phyloP scores from a whole-genome alignment of 2,329 filamentous ascomycete species.

The Fusarium xyrophilum region DNA sequence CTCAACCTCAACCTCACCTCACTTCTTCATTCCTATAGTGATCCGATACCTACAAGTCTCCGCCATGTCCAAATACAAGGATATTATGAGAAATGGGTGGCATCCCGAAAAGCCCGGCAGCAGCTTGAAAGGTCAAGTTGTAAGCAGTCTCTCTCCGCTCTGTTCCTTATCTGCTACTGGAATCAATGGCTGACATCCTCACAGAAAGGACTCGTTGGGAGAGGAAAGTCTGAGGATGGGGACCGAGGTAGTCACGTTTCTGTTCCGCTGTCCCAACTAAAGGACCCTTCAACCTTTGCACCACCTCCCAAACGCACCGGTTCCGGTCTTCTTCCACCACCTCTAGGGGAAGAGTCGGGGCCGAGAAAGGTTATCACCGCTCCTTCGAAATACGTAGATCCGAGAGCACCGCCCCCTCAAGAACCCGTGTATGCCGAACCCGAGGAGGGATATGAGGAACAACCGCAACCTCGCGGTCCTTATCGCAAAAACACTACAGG shows the following conservation, averaged over 20 bases:
- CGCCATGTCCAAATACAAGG: conserved; percentile 56
- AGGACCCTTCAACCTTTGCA: conserved; percentile 78
- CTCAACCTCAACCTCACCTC: no score
- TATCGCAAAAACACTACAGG: conserved; percentile 76
- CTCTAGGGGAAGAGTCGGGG: conserved; percentile 38
- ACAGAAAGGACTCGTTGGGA: conserved; percentile 56
- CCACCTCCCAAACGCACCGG: conserved; percentile 74
- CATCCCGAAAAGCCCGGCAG: conserved; percentile 55
- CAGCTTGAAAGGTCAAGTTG: conserved; percentile 52
- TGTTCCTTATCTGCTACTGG: background rate
- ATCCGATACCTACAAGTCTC: background rate
- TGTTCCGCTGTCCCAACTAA: conserved; percentile 71
- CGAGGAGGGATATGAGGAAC: conserved; percentile 36
- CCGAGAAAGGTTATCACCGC: conserved; percentile 42
- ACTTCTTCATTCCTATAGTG: background rate
- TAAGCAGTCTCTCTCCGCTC: conserved; percentile 43
- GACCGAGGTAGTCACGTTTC: conserved; percentile 49
- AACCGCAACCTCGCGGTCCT: conserved; percentile 63
- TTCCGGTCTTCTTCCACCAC: conserved; percentile 45
- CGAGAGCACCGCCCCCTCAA: conserved; percentile 30
- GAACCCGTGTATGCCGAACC: conserved; percentile 16
- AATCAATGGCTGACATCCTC: conserved; percentile 1
- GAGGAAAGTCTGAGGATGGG: conserved; percentile 46
- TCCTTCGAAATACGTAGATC: conserved; percentile 47
- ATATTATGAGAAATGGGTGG: conserved; percentile 60